Evolutionary conservation across 805 yeast genomes (phyloP), one percentile per base, ranked within the genome.

Genomic region (Naumovozyma baii): DNA sequence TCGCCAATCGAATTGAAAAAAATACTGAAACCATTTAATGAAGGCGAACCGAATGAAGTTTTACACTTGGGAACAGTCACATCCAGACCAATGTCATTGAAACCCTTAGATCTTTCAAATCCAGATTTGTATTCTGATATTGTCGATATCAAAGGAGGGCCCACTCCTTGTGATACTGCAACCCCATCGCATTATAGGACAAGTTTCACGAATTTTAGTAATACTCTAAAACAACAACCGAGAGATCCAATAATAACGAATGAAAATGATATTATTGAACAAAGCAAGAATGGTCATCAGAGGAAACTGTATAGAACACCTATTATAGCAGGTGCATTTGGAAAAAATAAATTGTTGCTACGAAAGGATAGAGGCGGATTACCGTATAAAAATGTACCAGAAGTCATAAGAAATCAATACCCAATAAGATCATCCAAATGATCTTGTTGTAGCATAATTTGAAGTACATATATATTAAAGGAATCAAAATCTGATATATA

Each of bases 341-440:
- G 64, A 32, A 56, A 49, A 44, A 60, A 60, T 39, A 45, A 49
- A 22, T 37, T 59, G 16, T 37, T 60, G 14, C 35, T 60, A 19
- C 48, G 55, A 32, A 55, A 57, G 29, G 64, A 60, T 38, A 52
- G 64, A 45, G 64, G 63, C 17, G 62, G 63, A 5, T 32, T 60
- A 15, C 61, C 64, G n/a, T 60, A 59, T 41, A 60, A 52, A 34
- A 50, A 49, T 17, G 55, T 57, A 4, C 26, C 26, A 7, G 10
- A 7, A 22, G 59, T 60, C 2, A 37, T 38, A 12, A 52, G 51
- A 32, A 43, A 48, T 19, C 57, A 29, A 8, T 29, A 9, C 31
- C 15, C 31, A 29, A 29, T 29, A n/a, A 29, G 5, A 29, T n/a
- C 31, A 8, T 29, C 15, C 7, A 29, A 14, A 13, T 29, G 5